Evolutionary conservation across 202 grass and related monocot genomes (phyloP), one percentile per base, ranked within the genome.

Genomic region (Panicum hallii): DNA sequence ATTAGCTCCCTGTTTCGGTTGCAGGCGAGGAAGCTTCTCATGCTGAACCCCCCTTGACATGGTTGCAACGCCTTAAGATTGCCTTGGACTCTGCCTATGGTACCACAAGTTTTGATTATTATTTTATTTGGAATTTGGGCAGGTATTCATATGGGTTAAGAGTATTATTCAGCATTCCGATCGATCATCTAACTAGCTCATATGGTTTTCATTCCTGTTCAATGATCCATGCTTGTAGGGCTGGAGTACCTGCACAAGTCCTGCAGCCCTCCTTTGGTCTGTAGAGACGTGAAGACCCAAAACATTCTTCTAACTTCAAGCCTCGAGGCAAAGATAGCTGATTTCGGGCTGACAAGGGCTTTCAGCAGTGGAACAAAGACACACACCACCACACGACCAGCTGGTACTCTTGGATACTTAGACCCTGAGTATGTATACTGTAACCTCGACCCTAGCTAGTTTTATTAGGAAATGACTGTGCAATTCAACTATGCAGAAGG

Each of bases 311-410:
- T 86, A 0, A 79, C 44, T 2, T 5, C 54, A 63, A 79, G 10
- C 10, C 45, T 47, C 45, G 9, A 7, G 45, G 60, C 60, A 26
- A 86, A 79, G 67, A 41, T 86, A 40, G 42, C 84, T 15, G 67
- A 79, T 63, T 79, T 86, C 1, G 75, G 84, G 13, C n/a, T 79
- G 7, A 72, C 56, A 30, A 86, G 46, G 66, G 75, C 84, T 52
- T 79, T 79, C 45, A 79, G 45, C 67, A 53, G 11, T 44, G 75
- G 71, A 43, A 42, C 32, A 32, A 32, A 32, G 32, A 32, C 32
- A 32, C 32, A 32, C 32, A 32, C 32, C 32, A 32, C 32, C 20
- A 11, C 45, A 10, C 45, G 10, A 14, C 58, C 58, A 62, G 58
- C 23, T 23, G 58, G 58, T 30, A 62, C 22, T 30, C 58, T 62